A percentile compares a stretch with the other conserved stretches of the same genome.
Conservation (phyloP, 2,329 filamentous ascomycete species). For the Aspergillus fijiensis region DNA sequence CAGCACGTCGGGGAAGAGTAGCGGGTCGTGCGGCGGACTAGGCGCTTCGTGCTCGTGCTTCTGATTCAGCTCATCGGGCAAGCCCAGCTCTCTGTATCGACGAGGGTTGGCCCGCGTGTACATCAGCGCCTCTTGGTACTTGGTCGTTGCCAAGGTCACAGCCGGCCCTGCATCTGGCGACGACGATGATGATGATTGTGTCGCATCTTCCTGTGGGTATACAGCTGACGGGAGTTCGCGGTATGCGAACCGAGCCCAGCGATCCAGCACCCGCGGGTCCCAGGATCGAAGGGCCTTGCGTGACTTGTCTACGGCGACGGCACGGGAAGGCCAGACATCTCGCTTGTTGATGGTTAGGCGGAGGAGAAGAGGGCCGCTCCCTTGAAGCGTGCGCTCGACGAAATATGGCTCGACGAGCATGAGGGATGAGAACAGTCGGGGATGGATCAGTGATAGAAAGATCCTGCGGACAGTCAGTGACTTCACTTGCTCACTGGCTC, state of each 20-base stretch:
- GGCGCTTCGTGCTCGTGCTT: background rate
- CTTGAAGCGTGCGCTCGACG: background rate
- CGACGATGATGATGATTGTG: background rate
- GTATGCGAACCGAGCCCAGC: background rate
- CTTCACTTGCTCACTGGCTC: too few species aligned
- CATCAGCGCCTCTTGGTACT: slow-evolving; percentile 20
- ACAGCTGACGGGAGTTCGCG: background rate
- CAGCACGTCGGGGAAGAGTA: slow-evolving; percentile 12
- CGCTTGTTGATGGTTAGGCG: background rate
- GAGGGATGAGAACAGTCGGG: slow-evolving; percentile 7
- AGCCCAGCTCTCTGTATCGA: slow-evolving; percentile 29
- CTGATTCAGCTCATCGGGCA: slow-evolving; percentile 20
- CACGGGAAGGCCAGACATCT: background rate
- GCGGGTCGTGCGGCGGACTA: slow-evolving; percentile 9
- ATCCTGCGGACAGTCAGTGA: background rate
- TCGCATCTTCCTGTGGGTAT: background rate
- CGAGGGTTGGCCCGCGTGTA: slow-evolving; percentile 31
- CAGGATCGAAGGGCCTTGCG: background rate
- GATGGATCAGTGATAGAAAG: slow-evolving; percentile 10
- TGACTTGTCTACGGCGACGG: background rate
- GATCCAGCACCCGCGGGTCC: background rate
- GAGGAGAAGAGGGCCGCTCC: background rate
- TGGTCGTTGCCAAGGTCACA: background rate
- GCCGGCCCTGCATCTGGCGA: background rate
- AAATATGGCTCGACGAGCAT: slow-evolving; percentile 9